Percentiles rank a stretch among this genome's conserved stretches.
Conservation (phyloP, 2,329 filamentous ascomycete genomes). For the Fusarium xylarioides region DNA sequence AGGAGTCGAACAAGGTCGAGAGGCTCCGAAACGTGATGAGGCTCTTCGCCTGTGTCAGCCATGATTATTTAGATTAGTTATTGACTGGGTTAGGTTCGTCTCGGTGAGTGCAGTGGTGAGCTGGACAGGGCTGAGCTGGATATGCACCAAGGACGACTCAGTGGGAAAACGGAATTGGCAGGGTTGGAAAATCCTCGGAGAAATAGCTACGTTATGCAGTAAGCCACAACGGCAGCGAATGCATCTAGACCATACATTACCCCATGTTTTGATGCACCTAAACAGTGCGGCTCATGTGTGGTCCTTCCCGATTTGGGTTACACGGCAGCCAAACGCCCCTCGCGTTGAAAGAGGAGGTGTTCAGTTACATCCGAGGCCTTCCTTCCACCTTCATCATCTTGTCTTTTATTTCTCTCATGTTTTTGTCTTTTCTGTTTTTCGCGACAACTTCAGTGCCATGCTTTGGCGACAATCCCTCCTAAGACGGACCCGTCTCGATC, state of each 20-base stretch:
- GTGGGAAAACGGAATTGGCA: slow-evolving; percentile 35
- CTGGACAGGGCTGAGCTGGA: slow-evolving; percentile 3
- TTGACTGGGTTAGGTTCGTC: neutral
- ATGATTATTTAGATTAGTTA: slow-evolving; percentile 58
- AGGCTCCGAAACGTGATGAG: slow-evolving; percentile 82
- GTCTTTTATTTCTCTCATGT: neutral
- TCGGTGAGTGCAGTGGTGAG: slow-evolving; percentile 6
- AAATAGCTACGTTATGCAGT: slow-evolving; percentile 13
- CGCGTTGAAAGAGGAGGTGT: slow-evolving; percentile 27
- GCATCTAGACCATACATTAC: slow-evolving; percentile 14
- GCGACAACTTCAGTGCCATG: slow-evolving; percentile 40
- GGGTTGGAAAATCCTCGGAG: slow-evolving; percentile 39
- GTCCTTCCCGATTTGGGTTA: slow-evolving; percentile 35
- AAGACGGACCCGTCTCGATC: slow-evolving; percentile 38
- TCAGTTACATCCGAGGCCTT: slow-evolving; percentile 18
- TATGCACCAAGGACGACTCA: slow-evolving; percentile 28
- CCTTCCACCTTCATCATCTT: slow-evolving; percentile 8
- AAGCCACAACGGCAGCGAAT: slow-evolving; percentile 2
- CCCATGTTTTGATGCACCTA: slow-evolving; percentile 32
- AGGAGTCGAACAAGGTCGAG: slow-evolving; percentile 95
- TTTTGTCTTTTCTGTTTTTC: neutral
- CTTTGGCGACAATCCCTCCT: slow-evolving; percentile 40
- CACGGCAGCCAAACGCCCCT: slow-evolving; percentile 35
- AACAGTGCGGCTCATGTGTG: neutral
- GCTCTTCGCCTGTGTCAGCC: slow-evolving; percentile 83